Conservation (phyloP, 2,329 filamentous ascomycete genomes). For the Epichloe glyceriae region DNA sequence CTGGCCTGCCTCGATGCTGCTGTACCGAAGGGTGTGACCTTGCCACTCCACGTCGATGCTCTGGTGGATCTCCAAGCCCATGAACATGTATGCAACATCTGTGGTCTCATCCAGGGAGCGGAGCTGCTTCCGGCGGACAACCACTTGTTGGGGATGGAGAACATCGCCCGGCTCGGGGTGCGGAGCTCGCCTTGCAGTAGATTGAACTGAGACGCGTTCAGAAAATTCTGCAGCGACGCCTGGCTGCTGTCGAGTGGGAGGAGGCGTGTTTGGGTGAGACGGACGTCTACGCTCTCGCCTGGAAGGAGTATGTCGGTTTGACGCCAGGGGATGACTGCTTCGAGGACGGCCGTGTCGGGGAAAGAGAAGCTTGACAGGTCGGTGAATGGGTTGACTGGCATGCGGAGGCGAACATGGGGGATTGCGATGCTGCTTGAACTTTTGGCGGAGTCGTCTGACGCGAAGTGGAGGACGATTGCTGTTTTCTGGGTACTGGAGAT, state of each 20-base stretch:
- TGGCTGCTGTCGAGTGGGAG: constrained; percentile 25
- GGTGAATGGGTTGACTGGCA: constrained; percentile 18
- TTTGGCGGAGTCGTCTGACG: constrained; percentile 17
- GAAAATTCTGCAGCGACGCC: constrained; percentile 29
- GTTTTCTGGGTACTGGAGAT: constrained; percentile 13
- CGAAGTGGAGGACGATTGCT: constrained; percentile 33
- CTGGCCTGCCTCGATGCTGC: constrained; percentile 36
- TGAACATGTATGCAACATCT: constrained; percentile 27
- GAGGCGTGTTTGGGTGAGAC: constrained; percentile 25
- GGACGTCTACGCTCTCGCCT: constrained; percentile 32
- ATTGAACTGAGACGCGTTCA: constrained; percentile 31
- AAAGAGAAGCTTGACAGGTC: constrained; percentile 17
- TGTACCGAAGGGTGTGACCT: constrained; percentile 36
- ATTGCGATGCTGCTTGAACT: background rate
- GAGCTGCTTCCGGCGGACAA: background rate
- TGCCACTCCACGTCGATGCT: constrained; percentile 28
- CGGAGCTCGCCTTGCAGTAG: constrained; percentile 28
- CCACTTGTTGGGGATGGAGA: constrained; percentile 19
- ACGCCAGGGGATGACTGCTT: constrained; percentile 17
- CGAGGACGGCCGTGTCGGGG: constrained; percentile 18
- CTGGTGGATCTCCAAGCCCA: constrained; percentile 39
- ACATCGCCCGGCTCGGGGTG: constrained; percentile 21
- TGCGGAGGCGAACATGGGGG: constrained; percentile 15
- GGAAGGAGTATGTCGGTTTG: constrained; percentile 34
- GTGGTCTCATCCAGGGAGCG: background rate